Evolutionary conservation across 306 rosid genomes (phyloP), one percentile per base, ranked within the genome.

Genomic region (Lagenaria siceraria): DNA sequence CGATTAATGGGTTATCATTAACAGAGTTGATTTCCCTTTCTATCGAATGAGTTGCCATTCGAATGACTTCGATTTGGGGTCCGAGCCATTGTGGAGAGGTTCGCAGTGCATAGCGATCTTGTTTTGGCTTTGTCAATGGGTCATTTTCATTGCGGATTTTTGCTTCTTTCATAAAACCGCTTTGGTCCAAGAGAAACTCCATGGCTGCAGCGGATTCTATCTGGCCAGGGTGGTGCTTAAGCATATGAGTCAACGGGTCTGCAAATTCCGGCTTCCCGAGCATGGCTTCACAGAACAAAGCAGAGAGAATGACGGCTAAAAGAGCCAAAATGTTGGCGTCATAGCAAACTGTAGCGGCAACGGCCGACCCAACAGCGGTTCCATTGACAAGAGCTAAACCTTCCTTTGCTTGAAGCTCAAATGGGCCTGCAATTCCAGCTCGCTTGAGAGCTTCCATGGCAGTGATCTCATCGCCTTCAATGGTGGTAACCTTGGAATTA

Each of bases 1-100:
- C 86, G 19, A 83, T 83, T 70, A 82, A 35, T 4, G 85, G 85
- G 52, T 82, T 82, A 27, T 82, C 85, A 15, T 82, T 82, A 7
- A 83, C 86, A 24, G 86, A 83, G 46, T 80, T 83, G 64, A 83
- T 80, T 65, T 83, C 86, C 51, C 86, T 83, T 74, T 83, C 83
- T 8, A 83, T 83, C 4, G 83, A 77, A 29, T 83, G 83, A 0
- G 83, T 83, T 35, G 86, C 81, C 76, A 63, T 72, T 13, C 86
- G 81, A 36, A 83, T 83, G 35, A 83, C 86, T 54, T 83, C 83
- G 11, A 83, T 71, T 51, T 83, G 86, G 2, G 86, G 86, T 0
- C 86, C 86, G 0, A 83, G 86, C 86, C 86, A 83, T 17, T 83
- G 86, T 7, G 86, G 86, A 19, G 86, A 79, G 15, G 86, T 83